Conservation (phyloP, 306 rosid genomes). For the Quillaja saponaria region DNA sequence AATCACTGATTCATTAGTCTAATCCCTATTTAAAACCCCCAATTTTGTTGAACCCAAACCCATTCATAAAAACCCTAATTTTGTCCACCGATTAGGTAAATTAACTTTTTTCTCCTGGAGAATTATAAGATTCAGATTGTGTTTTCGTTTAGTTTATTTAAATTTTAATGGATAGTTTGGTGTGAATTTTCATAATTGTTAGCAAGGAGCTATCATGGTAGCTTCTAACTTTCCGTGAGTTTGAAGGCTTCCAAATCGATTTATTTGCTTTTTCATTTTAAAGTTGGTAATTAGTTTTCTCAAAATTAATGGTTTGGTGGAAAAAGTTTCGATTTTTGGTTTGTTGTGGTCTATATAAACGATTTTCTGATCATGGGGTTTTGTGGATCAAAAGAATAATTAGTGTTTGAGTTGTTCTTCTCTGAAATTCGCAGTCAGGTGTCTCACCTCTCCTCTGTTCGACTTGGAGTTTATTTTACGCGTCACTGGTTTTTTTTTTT, state of each 20-base stretch:
- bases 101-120: neutral
- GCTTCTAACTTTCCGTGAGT: slow-evolving; percentile 54
- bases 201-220: slow-evolving; percentile 43
- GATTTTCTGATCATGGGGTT: slow-evolving; percentile 30
- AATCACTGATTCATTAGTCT: too few relatives aligned
- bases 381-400: slow-evolving; percentile 35
- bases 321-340: slow-evolving; percentile 20
- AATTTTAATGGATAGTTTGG: slow-evolving; percentile 35
- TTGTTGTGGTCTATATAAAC: slow-evolving; percentile 40
- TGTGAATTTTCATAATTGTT: slow-evolving; percentile 46
- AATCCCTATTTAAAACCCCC: slow-evolving; percentile 3
- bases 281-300: neutral
- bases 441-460: slow-evolving; percentile 5
- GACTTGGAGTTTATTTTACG: neutral
- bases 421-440: slow-evolving; percentile 33
- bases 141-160: neutral
- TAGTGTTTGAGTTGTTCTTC: slow-evolving; percentile 41
- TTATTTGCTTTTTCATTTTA: neutral
- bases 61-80: neutral
- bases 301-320: slow-evolving; percentile 30
- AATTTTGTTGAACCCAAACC: neutral
- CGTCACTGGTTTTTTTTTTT: neutral
- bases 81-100: neutral
- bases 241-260: slow-evolving; percentile 41
- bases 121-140: neutral